These are phyloP conservation scores for Acacia pycnantha DNA, from an alignment of 331 rosid genomes.

Conservation along the genomic window DNA sequence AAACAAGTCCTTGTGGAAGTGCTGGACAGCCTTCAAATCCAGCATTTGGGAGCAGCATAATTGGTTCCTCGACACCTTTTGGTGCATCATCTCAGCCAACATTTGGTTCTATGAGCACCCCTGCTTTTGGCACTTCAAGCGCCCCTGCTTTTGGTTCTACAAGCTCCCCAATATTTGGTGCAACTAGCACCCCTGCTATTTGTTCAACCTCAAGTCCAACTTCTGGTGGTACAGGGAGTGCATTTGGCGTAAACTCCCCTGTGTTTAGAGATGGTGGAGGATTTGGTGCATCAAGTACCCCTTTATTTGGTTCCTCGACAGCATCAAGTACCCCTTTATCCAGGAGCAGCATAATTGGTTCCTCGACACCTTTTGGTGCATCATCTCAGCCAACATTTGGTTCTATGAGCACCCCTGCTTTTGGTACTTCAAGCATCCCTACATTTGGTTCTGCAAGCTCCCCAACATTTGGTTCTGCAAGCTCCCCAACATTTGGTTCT, in stretches of 20 bases:
- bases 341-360: constrained; percentile 47
- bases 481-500: constrained; percentile 42
- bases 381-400: constrained; percentile 10
- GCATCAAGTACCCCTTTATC: constrained; percentile 5
- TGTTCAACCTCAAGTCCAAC: constrained; percentile 1
- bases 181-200: constrained; percentile 33
- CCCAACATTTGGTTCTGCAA: neutral
- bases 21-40: constrained; percentile 75
- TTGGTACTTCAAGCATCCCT: too few relatives aligned
- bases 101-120: constrained; percentile 41
- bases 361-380: constrained; percentile 77
- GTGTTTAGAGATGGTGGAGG: neutral
- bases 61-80: constrained; percentile 85
- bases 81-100: constrained; percentile 35
- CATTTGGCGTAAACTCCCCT: neutral
- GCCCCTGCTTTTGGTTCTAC: constrained; percentile 49
- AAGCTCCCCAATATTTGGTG: constrained; percentile 36
- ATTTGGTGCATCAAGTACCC: constrained; percentile 33
- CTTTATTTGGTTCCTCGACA: constrained; percentile 74
- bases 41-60: constrained; percentile 75
- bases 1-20: constrained; percentile 78
- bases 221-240: neutral
- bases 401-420: constrained; percentile 1
- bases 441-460: too few relatives aligned
- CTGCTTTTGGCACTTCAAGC: constrained; percentile 47